Evolutionary conservation across 2,329 filamentous ascomycete species (phyloP), one percentile per base, ranked within the genome.

Genomic region (Colletotrichum coccodes): DNA sequence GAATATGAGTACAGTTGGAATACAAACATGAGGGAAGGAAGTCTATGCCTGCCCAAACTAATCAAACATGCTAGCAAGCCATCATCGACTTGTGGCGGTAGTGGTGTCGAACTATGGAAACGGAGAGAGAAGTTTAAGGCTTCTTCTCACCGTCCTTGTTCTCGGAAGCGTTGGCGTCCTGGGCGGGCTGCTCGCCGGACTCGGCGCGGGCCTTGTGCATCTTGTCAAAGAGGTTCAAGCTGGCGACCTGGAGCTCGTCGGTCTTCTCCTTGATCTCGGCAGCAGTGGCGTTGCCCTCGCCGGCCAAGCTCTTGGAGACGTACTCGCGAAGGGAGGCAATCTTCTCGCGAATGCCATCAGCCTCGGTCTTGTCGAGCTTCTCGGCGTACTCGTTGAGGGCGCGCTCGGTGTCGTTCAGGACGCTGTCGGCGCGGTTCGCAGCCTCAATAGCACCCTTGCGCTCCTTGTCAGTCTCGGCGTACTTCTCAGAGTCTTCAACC

Each of bases 221-320:
- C 92, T 98, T 98, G 87, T 98, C 96, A 83, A 99, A 98, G 78
- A 98, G 91, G 85, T 93, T 97, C 85, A 99, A 87, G 84, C 92
- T 95, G 75, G 95, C 94, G 81, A 92, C 93, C 87, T 98, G 96
- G 79, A 99, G 93, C 84, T 98, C 95, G 75, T 98, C 96, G 77
- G 94, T 97, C 94, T 98, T 98, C 86, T 94, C 90, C 93, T 98
- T 98, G 84, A 99, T 92, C 84, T 98, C 93, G 73, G 93, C 93
- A 59, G 95, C 93, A 70, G 94, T 97, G 77, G 93, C 90, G 71
- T 86, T 90, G 78, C 91, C 91, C 87, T 99, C 96, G 73, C 95
- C 95, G 77, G 94, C 90, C 87, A 98, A 95, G 89, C 90, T 97
- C 91, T 97, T 95, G 86, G 91, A 91, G 76, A 98, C 91, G 80